Conservation (phyloP, 2,329 filamentous ascomycete genomes). For the Penicillium sp. region DNA sequence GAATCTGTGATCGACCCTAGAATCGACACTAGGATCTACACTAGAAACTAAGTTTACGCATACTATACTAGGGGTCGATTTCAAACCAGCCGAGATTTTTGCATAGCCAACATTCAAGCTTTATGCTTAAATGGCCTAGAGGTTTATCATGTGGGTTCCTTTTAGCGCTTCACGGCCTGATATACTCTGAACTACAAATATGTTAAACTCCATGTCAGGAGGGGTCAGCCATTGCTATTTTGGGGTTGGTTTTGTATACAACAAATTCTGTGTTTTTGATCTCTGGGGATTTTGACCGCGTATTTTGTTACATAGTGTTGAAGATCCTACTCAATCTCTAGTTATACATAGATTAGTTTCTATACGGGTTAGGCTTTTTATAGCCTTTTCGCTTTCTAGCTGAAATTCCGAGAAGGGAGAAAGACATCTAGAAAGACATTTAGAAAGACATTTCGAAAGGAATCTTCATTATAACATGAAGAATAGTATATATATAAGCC, state of each 20-base stretch:
- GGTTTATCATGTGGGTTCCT: conserved; percentile 12
- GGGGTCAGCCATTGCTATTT: not conserved
- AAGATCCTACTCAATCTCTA: too few species aligned
- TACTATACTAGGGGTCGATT: not conserved
- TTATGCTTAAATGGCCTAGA: conserved; percentile 23
- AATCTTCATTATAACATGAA: too few species aligned
- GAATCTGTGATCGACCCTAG: not conserved
- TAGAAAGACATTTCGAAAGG: too few species aligned
- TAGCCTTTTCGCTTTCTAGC: too few species aligned
- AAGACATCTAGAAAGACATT: too few species aligned
- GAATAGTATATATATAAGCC: too few species aligned
- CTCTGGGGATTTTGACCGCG: too few species aligned
- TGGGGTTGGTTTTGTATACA: not conserved
- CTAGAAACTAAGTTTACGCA: not conserved
- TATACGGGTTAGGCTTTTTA: too few species aligned
- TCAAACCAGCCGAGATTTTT: conserved; percentile 1
- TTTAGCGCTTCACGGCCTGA: conserved; percentile 3
- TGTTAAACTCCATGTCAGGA: not conserved
- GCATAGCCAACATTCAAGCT: conserved; percentile 11
- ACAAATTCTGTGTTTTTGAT: too few species aligned
- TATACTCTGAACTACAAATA: not conserved
- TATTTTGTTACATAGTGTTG: too few species aligned
- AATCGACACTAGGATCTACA: not conserved
- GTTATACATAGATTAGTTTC: too few species aligned
- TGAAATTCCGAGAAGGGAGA: too few species aligned